Percentiles rank a stretch among this genome's conserved stretches.
Evolutionary conservation across 768 basidiomycete genomes (phyloP).

Genomic region (Suillus variegatus): DNA sequence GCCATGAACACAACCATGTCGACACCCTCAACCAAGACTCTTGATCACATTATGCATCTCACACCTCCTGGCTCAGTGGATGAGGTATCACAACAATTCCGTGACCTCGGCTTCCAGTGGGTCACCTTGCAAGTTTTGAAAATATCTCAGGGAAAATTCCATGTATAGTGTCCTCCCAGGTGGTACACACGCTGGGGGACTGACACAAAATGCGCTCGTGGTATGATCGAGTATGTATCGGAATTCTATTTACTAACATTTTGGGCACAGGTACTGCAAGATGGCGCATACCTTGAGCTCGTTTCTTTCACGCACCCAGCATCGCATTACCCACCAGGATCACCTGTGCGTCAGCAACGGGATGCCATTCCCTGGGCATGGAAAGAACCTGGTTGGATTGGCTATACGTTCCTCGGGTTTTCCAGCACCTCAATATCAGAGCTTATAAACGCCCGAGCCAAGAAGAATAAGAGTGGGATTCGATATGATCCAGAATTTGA

Average conservation of each 20-base stretch:
- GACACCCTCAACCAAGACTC: constrained; percentile 38
- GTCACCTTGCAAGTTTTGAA: constrained; percentile 13
- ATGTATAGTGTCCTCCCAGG: constrained; percentile 63
- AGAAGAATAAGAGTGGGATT: constrained; percentile 36
- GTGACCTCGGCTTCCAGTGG: constrained; percentile 67
- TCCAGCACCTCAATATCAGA: constrained; percentile 44
- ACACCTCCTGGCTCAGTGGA: constrained; percentile 61
- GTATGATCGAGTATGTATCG: constrained; percentile 33
- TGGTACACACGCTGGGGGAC: constrained; percentile 63
- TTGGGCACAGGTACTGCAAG: constrained; percentile 46
- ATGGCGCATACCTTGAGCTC: constrained; percentile 68
- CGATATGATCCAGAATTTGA: constrained; percentile 45
- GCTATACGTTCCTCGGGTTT: constrained; percentile 63
- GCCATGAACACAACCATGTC: constrained; percentile 18
- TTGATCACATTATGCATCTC: constrained; percentile 77
- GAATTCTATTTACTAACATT: neutral
- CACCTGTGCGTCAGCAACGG: constrained; percentile 45
- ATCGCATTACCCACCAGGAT: constrained; percentile 52
- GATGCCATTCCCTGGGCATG: constrained; percentile 54
- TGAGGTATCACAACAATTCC: constrained; percentile 51
- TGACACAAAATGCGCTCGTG: constrained; percentile 66
- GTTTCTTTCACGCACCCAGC: constrained; percentile 62
- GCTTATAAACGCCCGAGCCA: constrained; percentile 55
- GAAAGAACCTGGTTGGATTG: constrained; percentile 64
- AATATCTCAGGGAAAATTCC: neutral